These are phyloP conservation scores for Amylostereum chailletii DNA, from an alignment of 1,284 basidiomycete genomes.

Conservation along the genomic window DNA sequence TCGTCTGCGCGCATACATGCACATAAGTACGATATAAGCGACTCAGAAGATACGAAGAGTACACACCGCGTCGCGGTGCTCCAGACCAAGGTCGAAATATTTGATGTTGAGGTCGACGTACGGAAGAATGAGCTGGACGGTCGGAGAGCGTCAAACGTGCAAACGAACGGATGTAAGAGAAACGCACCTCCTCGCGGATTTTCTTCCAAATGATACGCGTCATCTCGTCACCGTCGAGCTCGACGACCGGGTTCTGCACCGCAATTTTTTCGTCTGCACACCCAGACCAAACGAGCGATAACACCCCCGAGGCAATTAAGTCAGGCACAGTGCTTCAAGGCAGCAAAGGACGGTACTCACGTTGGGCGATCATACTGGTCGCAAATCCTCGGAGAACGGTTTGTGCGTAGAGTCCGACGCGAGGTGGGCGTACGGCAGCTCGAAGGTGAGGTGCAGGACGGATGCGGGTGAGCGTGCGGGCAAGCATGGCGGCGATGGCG, in stretches of 20 bases:
- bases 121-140: slow-evolving; percentile 78
- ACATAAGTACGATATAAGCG: not conserved
- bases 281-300: not conserved
- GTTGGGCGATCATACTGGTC: slow-evolving; percentile 18
- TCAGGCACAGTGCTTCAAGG: too few species aligned
- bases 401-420: slow-evolving; percentile 1
- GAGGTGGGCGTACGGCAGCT: not conserved
- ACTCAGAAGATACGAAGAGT: not conserved
- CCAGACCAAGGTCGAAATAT: slow-evolving; percentile 95
- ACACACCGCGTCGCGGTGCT: slow-evolving; percentile 79
- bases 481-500: not conserved
- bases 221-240: slow-evolving; percentile 97
- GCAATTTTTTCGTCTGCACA: slow-evolving; percentile 54
- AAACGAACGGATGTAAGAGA: not conserved
- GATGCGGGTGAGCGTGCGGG: not conserved
- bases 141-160: not conserved
- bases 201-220: slow-evolving; percentile 98
- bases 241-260: slow-evolving; percentile 89
- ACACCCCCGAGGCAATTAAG: not conserved
- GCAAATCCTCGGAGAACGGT: slow-evolving; percentile 18
- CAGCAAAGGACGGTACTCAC: slow-evolving; percentile 16
- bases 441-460: not conserved
- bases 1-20: slow-evolving; percentile 47
- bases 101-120: slow-evolving; percentile 96
- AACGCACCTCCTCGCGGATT: slow-evolving; percentile 84